Base-by-base conservation (phyloP, 805 yeast species). In the Candida easanensis region DNA sequence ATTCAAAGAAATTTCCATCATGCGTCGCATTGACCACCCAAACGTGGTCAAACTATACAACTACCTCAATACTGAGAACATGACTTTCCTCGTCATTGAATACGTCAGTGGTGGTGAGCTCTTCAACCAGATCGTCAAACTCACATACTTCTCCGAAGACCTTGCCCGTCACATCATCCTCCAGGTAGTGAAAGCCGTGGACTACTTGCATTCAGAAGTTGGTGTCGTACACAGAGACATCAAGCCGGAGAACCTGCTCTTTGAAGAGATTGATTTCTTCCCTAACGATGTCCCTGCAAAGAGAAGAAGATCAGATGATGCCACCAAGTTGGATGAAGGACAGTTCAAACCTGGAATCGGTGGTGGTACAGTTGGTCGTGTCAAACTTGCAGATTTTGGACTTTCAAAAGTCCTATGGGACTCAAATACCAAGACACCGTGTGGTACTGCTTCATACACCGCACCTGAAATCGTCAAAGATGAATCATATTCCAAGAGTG, bases 161-260 rank as follows among this genome's bases (percentile, higher is more conserved):
- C 77, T 39, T 80, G 80, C 27, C 77, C 80, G 54, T 73, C 84
- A 62, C 78, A 80, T 61, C 75, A 50, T 83, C 46, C 71, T 72
- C 41, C 93, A 84, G 56, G 65, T 84, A 32, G 69, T 80, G 7
- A 97, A 93, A 66, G 98, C 98, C 1, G 70, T 93, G 51, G 95
- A 95, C 0, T 93, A 91, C 60, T 73, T 93, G 39, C 99, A 93
- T 63, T 91, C 88, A 57, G 83, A 90, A 19, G 79, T 86, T 57
- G 97, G 97, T 14, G 89, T 93, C 56, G 93, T 89, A 11, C 99
- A 93, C 63, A 77, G 98, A 43, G 99, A 93, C 60, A 86, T 93
- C 50, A 93, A 93, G 65, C 99, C 99, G 0, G 99, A 88, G 55
- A 91, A 93, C 60, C 80, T 91, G 42, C 66, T 91, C 37, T 71